These are phyloP conservation scores for Ustilago curta DNA, from an alignment of 1,284 basidiomycete genomes.

Conservation along the genomic window DNA sequence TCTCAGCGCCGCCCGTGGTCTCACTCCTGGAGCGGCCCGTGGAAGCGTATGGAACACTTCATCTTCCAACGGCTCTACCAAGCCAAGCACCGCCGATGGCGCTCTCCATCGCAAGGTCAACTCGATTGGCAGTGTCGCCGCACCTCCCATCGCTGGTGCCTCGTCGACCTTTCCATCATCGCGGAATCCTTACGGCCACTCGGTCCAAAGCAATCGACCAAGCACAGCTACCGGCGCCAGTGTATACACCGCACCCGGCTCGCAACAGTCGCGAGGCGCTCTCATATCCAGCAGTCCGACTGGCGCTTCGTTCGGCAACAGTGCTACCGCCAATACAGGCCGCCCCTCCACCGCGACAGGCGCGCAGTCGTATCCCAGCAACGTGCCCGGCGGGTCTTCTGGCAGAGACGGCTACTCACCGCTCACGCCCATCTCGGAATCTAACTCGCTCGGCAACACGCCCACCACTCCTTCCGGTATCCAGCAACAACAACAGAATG, in stretches of 20 bases:
- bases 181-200: slow-evolving; percentile 21
- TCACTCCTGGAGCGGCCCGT: slow-evolving; percentile 44
- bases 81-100: slow-evolving; percentile 30
- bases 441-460: slow-evolving; percentile 41
- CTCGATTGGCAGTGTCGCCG: slow-evolving; percentile 44
- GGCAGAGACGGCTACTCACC: slow-evolving; percentile 32
- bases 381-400: slow-evolving; percentile 1
- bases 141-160: slow-evolving; percentile 27
- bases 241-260: slow-evolving; percentile 16
- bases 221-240: slow-evolving; percentile 59
- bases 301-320: slow-evolving; percentile 25
- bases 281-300: slow-evolving; percentile 43
- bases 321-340: slow-evolving; percentile 2
- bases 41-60: slow-evolving; percentile 36
- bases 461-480: slow-evolving; percentile 39
- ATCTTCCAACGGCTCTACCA: slow-evolving; percentile 22
- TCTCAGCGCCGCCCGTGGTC: slow-evolving; percentile 52
- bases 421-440: slow-evolving; percentile 57
- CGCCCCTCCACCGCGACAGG: slow-evolving; percentile 53
- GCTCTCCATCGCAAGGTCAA: slow-evolving; percentile 54
- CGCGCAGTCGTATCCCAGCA: slow-evolving; percentile 27
- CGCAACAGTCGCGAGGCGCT: slow-evolving; percentile 12
- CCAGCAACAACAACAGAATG: slow-evolving; percentile 37
- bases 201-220: slow-evolving; percentile 31
- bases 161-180: slow-evolving; percentile 16